phyloP scores from a whole-genome alignment of 2,329 filamentous ascomycete species.

The Alternaria postmessia region DNA sequence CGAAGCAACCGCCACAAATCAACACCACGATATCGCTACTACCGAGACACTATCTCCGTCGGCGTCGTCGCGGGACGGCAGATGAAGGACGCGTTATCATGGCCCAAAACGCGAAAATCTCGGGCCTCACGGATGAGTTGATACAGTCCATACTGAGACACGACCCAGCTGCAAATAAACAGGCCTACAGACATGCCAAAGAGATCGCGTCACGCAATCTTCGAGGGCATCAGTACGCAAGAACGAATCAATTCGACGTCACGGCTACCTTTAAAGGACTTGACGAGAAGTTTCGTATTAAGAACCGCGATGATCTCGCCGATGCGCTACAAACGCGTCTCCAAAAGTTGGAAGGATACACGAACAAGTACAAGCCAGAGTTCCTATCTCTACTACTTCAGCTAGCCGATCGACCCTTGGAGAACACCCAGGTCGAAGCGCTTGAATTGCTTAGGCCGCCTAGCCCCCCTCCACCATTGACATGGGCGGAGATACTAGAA shows the following conservation, averaged over 20 bases:
- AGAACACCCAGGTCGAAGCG: slow-evolving; percentile 71
- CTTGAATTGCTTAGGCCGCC: slow-evolving; percentile 65
- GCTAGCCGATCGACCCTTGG: slow-evolving; percentile 80
- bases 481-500: slow-evolving; percentile 80
- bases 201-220: slow-evolving; percentile 52
- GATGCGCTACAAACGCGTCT: slow-evolving; percentile 70
- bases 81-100: slow-evolving; percentile 56
- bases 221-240: slow-evolving; percentile 52
- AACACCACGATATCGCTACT: slow-evolving; percentile 2
- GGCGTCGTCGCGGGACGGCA: background rate
- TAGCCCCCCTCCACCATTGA: slow-evolving; percentile 62
- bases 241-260: slow-evolving; percentile 61
- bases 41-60: background rate
- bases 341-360: slow-evolving; percentile 63
- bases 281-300: slow-evolving; percentile 84
- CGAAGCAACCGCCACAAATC: slow-evolving; percentile 11
- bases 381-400: slow-evolving; percentile 79
- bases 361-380: slow-evolving; percentile 77
- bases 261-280: slow-evolving; percentile 58
- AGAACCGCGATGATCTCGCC: slow-evolving; percentile 80
- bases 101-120: slow-evolving; percentile 73
- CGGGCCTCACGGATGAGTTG: slow-evolving; percentile 73
- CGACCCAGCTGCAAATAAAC: slow-evolving; percentile 41
- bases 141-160: slow-evolving; percentile 69
- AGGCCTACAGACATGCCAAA: slow-evolving; percentile 49